Evolutionary conservation across 129 eudicot genomes (phyloP), one percentile per base, ranked within the genome.

Genomic region (Saposhnikovia divaricata): DNA sequence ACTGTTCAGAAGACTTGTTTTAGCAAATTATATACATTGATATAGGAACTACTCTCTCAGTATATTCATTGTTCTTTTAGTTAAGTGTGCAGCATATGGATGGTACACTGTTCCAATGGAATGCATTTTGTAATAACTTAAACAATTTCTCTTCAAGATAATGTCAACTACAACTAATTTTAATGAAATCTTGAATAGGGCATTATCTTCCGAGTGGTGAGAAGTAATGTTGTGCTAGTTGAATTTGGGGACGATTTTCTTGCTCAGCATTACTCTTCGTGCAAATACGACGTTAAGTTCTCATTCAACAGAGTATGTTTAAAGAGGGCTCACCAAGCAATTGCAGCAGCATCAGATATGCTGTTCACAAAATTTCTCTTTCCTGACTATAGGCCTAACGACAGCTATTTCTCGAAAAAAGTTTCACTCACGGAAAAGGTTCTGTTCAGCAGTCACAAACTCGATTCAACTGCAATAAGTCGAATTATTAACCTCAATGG

Each of bases 231-330:
- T 34, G 78, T 84, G 28, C 71, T 84, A 23, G 83, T 78, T 14
- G 86, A 84, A 75, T 84, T 80, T 84, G 86, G 81, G 46, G 77
- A 84, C 25, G 81, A 80, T 44, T 84, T 80, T 72, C 78, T 50
- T 45, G 39, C 45, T 3, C 83, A 68, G 42, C 83, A 84, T 68
- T 13, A 50, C 66, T 37, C 61, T 40, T 70, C 42, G n/a, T 43
- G 83, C 65, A 70, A 66, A 80, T 84, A 84, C 70, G 78, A 80
- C 15, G 83, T 84, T 73, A 80, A 76, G 44, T 84, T 84, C 51
- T 80, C 86, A 79, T 80, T 84, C 51, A 84, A 84, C 51, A 80
- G 86, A 80, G 74, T 80, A 65, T 84, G 86, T 76, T 68, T 80
- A 50, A 79, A 84, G 74, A 79, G 83, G 43, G 83, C 81, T 39